These are phyloP conservation scores for Kentomonas sorsogonicus DNA, from an alignment of 208 protist genomes.

Conservation along the genomic window DNA sequence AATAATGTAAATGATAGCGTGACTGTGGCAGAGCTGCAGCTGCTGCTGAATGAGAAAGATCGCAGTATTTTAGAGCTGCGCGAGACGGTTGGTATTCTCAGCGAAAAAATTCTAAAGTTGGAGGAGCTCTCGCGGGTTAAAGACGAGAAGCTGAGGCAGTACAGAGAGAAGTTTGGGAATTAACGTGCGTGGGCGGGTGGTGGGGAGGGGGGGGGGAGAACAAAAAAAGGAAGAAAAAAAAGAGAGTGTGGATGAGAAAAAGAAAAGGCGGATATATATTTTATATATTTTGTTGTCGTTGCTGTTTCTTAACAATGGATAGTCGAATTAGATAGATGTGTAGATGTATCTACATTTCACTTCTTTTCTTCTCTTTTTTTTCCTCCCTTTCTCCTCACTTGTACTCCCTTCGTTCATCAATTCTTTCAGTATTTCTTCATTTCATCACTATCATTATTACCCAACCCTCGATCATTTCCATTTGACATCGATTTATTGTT, in stretches of 20 bases:
- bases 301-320: too few species aligned
- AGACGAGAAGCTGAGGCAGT: conserved; percentile 90
- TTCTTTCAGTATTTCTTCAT: too few species aligned
- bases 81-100: conserved; percentile 86
- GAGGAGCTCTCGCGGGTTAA: conserved; percentile 95
- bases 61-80: conserved; percentile 85
- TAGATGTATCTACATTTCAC: too few species aligned
- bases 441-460: background rate
- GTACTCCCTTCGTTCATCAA: too few species aligned
- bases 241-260: too few species aligned
- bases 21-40: conserved; percentile 20
- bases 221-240: conserved; percentile 3
- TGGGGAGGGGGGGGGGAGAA: background rate
- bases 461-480: too few species aligned
- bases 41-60: conserved; percentile 87
- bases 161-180: conserved; percentile 71
- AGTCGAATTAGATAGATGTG: too few species aligned
- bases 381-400: too few species aligned
- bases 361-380: too few species aligned
- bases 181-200: conserved; percentile 7
- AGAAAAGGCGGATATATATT: too few species aligned
- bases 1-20: too few species aligned
- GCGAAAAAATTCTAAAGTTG: conserved; percentile 92
- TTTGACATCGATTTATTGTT: background rate
- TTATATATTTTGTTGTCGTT: too few species aligned